Evolutionary conservation across 2,329 filamentous ascomycete species (phyloP).

Genomic region (Hawksworthiomyces lignivorus): DNA sequence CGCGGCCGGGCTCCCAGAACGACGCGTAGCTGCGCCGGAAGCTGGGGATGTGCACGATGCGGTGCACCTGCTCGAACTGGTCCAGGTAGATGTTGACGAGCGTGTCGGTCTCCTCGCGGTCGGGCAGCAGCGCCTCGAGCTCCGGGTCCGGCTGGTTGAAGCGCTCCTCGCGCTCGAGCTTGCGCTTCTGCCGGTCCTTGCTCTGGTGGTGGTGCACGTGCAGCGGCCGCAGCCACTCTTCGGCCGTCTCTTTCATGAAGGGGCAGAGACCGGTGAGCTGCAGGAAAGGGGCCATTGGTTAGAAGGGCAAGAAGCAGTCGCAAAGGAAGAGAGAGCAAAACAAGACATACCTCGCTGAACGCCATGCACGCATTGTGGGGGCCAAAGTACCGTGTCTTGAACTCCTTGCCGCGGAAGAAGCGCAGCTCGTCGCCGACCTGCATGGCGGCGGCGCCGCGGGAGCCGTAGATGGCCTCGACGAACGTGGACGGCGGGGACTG

Average conservation of each 20-base stretch:
- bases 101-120: conserved; percentile 24
- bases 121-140: conserved; percentile 39
- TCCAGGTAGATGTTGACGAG: conserved; percentile 29
- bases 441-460: conserved; percentile 31
- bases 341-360: conserved; percentile 40
- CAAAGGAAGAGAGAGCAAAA: background rate
- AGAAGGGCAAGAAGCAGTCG: background rate
- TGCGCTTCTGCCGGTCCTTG: conserved; percentile 48
- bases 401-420: conserved; percentile 51
- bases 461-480: conserved; percentile 23
- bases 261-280: conserved; percentile 46
- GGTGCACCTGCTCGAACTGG: conserved; percentile 30
- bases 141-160: conserved; percentile 39
- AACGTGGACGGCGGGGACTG: conserved; percentile 16
- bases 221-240: conserved; percentile 53
- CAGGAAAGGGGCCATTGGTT: too few species aligned
- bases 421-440: conserved; percentile 38
- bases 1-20: conserved; percentile 43
- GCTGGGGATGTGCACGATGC: conserved; percentile 50
- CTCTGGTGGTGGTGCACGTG: conserved; percentile 45
- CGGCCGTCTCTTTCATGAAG: conserved; percentile 56
- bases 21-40: conserved; percentile 48
- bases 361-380: conserved; percentile 55
- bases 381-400: conserved; percentile 53
- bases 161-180: conserved; percentile 42